Percentiles rank a stretch among this genome's conserved stretches.
Evolutionary conservation across 108 stramenopile species (phyloP).

Genomic region (Skeletonema potamos): DNA sequence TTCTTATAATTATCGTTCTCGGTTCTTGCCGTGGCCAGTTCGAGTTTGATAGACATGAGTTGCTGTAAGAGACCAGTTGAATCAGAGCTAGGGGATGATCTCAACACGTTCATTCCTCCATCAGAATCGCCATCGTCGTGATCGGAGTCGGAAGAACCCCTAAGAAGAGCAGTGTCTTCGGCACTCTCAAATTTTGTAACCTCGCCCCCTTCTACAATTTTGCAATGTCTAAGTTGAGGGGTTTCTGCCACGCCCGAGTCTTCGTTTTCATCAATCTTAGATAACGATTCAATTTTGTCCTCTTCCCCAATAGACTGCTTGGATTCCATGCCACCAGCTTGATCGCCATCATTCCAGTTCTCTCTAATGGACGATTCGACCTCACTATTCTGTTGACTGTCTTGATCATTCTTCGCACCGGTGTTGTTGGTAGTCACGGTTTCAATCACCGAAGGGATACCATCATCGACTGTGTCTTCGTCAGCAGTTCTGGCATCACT

Average conservation of each 20-base stretch:
- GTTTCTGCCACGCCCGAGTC: not conserved
- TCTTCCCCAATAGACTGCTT: not conserved
- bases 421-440: not conserved
- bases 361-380: not conserved
- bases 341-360: not conserved
- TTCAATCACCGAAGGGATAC: not conserved
- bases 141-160: not conserved
- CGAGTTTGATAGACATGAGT: slow-evolving; percentile 2
- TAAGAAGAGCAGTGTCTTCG: not conserved
- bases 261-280: not conserved
- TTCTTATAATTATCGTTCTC: slow-evolving; percentile 5
- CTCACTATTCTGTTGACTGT: not conserved
- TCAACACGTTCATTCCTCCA: not conserved
- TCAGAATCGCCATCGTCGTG: not conserved
- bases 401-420: not conserved
- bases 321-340: not conserved
- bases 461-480: not conserved
- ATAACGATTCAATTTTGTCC: not conserved
- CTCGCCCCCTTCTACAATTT: not conserved
- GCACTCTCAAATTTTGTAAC: not conserved
- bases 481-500: not conserved
- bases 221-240: not conserved
- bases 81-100: not conserved
- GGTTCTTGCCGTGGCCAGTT: not conserved
- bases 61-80: not conserved